Evolutionary conservation across 305 asterid genomes (phyloP).

Genomic region (Fraxinus greggii): DNA sequence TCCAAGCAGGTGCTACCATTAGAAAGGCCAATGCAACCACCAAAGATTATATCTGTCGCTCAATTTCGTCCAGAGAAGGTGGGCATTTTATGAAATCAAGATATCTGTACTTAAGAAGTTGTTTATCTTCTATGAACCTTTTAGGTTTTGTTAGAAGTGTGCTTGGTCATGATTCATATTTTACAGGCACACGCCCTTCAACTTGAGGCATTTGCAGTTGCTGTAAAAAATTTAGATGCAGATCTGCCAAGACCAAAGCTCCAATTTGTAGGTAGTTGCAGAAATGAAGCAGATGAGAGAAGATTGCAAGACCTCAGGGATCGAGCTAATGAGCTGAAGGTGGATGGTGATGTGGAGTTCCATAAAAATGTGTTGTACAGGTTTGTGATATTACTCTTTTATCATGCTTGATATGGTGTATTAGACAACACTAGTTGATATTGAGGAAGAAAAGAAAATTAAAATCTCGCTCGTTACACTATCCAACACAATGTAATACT

Average conservation of each 20-base stretch:
- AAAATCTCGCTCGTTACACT: background rate
- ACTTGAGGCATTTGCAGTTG: slow-evolving; percentile 83
- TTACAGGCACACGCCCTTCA: slow-evolving; percentile 77
- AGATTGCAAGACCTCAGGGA: slow-evolving; percentile 73
- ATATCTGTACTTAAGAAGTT: slow-evolving; percentile 36
- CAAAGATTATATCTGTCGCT: slow-evolving; percentile 56
- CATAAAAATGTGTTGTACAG: slow-evolving; percentile 83
- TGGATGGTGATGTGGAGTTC: slow-evolving; percentile 81
- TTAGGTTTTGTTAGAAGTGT: slow-evolving; percentile 15
- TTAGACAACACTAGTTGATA: background rate
- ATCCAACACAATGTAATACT: background rate
- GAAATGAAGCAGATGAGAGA: slow-evolving; percentile 89
- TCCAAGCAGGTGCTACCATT: slow-evolving; percentile 48
- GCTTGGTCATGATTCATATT: slow-evolving; percentile 25
- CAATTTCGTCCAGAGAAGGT: slow-evolving; percentile 81
- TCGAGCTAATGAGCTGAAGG: slow-evolving; percentile 57
- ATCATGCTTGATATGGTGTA: background rate
- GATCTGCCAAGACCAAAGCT: slow-evolving; percentile 69
- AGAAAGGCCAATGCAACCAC: slow-evolving; percentile 41
- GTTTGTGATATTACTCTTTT: slow-evolving; percentile 31
- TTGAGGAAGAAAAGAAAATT: background rate
- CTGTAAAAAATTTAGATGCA: slow-evolving; percentile 49
- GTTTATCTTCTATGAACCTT: slow-evolving; percentile 8
- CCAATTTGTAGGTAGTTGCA: slow-evolving; percentile 90
- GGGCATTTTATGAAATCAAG: slow-evolving; percentile 57